Percentiles rank a stretch among this genome's conserved stretches.
phyloP scores from a whole-genome alignment of 2,329 filamentous ascomycete species.

The Kalaharituber pfeilii region DNA sequence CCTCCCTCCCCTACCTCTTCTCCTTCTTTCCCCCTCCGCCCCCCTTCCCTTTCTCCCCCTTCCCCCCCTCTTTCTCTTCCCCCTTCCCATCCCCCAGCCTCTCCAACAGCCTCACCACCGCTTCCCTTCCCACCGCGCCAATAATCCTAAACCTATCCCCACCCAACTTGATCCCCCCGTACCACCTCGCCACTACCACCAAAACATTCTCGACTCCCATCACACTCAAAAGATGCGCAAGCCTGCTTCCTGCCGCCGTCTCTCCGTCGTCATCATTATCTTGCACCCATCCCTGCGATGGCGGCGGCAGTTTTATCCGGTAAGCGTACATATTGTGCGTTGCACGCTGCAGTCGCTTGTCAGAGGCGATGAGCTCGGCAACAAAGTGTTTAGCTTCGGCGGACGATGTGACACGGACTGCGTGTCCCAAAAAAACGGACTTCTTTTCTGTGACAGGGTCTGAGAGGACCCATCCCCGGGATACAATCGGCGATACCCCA shows the following conservation, averaged over 20 bases:
- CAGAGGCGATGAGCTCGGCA: slow-evolving; percentile 57
- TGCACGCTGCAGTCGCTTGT: slow-evolving; percentile 69
- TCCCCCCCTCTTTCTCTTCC: slow-evolving; percentile 5
- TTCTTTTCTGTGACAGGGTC: slow-evolving; percentile 62
- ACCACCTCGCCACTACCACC: slow-evolving; percentile 90
- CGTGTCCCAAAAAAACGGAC: slow-evolving; percentile 71
- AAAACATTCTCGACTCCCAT: slow-evolving; percentile 90
- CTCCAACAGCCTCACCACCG: slow-evolving; percentile 53
- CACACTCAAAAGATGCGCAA: slow-evolving; percentile 80
- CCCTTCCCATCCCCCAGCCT: slow-evolving; percentile 30
- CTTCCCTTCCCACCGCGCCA: slow-evolving; percentile 69
- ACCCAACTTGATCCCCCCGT: slow-evolving; percentile 75
- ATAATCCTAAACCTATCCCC: slow-evolving; percentile 82
- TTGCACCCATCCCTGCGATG: slow-evolving; percentile 44
- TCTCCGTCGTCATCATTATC: slow-evolving; percentile 96
- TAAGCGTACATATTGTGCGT: slow-evolving; percentile 95
- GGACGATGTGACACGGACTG: slow-evolving; percentile 50
- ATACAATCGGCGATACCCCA: not conserved
- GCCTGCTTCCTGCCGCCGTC: slow-evolving; percentile 67
- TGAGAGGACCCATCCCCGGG: slow-evolving; percentile 50
- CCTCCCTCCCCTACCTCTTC: not conserved
- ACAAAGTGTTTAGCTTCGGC: slow-evolving; percentile 54
- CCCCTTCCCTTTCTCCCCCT: slow-evolving; percentile 24
- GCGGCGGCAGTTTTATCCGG: slow-evolving; percentile 48
- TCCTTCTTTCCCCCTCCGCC: not conserved